Evolutionary conservation across 306 rosid genomes (phyloP).

Genomic region (Cotoneaster glaucophyllus): DNA sequence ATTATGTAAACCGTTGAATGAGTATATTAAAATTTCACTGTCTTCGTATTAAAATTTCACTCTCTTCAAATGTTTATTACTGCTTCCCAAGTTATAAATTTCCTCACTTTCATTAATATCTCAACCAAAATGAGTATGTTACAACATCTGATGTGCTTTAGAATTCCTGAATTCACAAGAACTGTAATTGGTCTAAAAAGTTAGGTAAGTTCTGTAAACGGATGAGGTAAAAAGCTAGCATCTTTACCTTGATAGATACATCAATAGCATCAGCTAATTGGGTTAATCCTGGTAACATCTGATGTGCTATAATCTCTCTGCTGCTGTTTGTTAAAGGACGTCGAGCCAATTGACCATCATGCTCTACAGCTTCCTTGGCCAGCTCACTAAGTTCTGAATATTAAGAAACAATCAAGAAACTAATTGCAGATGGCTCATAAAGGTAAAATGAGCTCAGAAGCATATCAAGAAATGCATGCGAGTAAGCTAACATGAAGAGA

Average conservation of each 20-base stretch:
- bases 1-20: not conserved
- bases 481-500: not conserved
- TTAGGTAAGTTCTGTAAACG: not conserved
- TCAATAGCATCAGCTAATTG: conserved; percentile 35
- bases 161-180: not conserved
- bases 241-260: conserved; percentile 44
- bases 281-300: conserved; percentile 37
- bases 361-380: conserved; percentile 47
- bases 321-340: conserved; percentile 40
- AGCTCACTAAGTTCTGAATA: conserved; percentile 50
- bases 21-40: not conserved
- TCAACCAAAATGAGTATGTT: no score
- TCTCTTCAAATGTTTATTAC: no score
- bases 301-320: conserved; percentile 67
- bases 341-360: conserved; percentile 76
- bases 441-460: not conserved
- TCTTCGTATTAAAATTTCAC: not conserved
- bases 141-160: no score
- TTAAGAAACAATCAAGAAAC: conserved; percentile 19
- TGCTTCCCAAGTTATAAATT: no score
- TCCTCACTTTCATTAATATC: no score
- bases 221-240: not conserved
- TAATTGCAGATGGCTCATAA: conserved; percentile 3
- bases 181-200: not conserved
- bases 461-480: not conserved